phyloP scores from a whole-genome alignment of 371 early-diverging fungal genomes.

The Rhizomucor pusillus region DNA sequence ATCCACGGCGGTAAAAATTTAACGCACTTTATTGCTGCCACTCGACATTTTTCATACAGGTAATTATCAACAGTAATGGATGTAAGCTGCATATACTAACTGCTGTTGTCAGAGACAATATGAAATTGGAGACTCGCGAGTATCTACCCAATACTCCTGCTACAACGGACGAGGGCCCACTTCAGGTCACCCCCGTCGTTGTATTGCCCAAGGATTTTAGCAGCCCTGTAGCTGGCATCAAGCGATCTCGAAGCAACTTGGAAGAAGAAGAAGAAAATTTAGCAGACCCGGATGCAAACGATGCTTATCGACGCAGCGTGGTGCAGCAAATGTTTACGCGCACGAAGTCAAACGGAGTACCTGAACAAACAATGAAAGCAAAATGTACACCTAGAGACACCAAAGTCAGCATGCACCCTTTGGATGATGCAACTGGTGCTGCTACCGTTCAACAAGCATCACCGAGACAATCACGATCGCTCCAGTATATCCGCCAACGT shows the following conservation, averaged over 20 bases:
- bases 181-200: conserved; percentile 64
- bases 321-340: conserved; percentile 41
- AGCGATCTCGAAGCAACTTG: conserved; percentile 11
- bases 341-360: conserved; percentile 12
- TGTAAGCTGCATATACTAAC: not conserved
- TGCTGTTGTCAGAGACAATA: conserved; percentile 29
- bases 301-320: conserved; percentile 31
- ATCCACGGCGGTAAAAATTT: conserved; percentile 78
- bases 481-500: conserved; percentile 2
- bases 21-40: conserved; percentile 78
- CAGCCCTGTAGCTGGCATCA: conserved; percentile 9
- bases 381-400: conserved; percentile 7
- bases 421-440: too few species aligned
- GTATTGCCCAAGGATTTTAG: conserved; percentile 38
- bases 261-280: conserved; percentile 16
- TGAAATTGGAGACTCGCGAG: conserved; percentile 49
- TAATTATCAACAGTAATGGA: not conserved
- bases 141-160: conserved; percentile 19
- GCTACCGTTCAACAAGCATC: too few species aligned
- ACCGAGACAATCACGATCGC: too few species aligned
- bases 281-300: conserved; percentile 16
- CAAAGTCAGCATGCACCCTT: not conserved
- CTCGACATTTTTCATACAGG: conserved; percentile 55
- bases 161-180: conserved; percentile 60
- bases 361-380: conserved; percentile 5